Evolutionary conservation across 371 early-diverging fungal species (phyloP).

Genomic region (Syncephalastrum racemosum): DNA sequence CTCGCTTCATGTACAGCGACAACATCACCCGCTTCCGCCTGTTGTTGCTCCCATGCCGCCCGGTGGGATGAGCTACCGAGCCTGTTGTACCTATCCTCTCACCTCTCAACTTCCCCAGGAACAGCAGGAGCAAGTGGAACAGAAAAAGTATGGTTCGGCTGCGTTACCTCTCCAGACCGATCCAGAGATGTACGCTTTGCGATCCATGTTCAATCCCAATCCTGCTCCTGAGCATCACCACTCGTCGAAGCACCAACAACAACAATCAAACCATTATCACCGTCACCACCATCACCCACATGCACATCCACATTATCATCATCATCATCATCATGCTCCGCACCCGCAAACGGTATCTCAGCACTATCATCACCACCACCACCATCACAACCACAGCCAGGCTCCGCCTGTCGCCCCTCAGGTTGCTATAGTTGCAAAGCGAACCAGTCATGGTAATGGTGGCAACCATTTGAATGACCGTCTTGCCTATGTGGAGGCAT

Average conservation of each 20-base stretch:
- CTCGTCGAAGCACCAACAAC: constrained; percentile 3
- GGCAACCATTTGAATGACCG: constrained; percentile 18
- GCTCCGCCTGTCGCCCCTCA: not conserved
- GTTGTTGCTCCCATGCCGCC: constrained; percentile 7
- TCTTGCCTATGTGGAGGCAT: constrained; percentile 50
- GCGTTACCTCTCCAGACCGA: constrained; percentile 28
- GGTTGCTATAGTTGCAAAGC: not conserved
- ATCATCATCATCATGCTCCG: constrained; percentile 5
- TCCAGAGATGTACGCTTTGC: constrained; percentile 40
- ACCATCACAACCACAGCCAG: constrained; percentile 5
- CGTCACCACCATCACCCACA: constrained; percentile 8
- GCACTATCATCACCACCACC: constrained; percentile 18
- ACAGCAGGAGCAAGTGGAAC: constrained; percentile 3
- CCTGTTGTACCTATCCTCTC: not conserved
- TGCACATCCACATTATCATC: constrained; percentile 12
- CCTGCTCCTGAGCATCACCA: too few relatives aligned
- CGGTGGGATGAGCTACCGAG: constrained; percentile 6
- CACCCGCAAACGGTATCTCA: constrained; percentile 1
- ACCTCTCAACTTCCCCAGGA: not conserved
- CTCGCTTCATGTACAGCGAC: constrained; percentile 9
- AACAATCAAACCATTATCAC: too few relatives aligned
- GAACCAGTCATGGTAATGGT: not conserved
- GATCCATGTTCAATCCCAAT: constrained; percentile 11
- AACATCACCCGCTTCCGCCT: constrained; percentile 2
- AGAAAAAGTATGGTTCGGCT: constrained; percentile 6